phyloP scores from a whole-genome alignment of 1,284 basidiomycete species.

The Apiotrichum domesticum region DNA sequence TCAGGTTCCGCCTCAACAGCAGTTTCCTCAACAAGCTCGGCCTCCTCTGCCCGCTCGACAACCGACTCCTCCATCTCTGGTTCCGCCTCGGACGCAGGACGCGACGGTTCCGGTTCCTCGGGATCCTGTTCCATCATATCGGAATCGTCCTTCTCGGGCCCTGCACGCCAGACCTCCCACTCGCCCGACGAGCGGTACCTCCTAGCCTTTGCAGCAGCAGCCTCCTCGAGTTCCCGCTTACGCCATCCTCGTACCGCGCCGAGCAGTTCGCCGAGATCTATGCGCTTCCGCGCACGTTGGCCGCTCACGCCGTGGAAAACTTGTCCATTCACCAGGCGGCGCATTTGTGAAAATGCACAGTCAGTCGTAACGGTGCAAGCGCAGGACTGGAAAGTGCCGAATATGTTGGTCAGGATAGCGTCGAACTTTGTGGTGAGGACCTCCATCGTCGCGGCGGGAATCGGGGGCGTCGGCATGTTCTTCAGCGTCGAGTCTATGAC shows the following conservation, averaged over 20 bases:
- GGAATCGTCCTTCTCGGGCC: slow-evolving; percentile 2
- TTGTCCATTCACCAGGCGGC: slow-evolving; percentile 52
- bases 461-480: slow-evolving; percentile 12
- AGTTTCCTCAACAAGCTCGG: neutral
- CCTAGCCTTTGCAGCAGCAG: slow-evolving; percentile 27
- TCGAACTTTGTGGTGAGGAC: slow-evolving; percentile 57
- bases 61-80: neutral
- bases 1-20: slow-evolving; percentile 1
- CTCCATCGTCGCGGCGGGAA: slow-evolving; percentile 17
- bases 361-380: slow-evolving; percentile 63
- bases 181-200: slow-evolving; percentile 16
- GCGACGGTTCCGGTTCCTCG: neutral
- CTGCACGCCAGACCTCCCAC: slow-evolving; percentile 18
- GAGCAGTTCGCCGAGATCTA: slow-evolving; percentile 63
- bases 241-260: slow-evolving; percentile 63
- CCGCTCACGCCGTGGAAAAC: slow-evolving; percentile 17
- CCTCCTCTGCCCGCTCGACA: neutral
- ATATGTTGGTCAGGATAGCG: slow-evolving; percentile 64
- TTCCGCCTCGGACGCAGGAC: neutral
- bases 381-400: slow-evolving; percentile 68
- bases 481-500: slow-evolving; percentile 26
- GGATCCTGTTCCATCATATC: neutral
- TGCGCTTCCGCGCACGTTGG: slow-evolving; percentile 23
- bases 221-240: slow-evolving; percentile 33
- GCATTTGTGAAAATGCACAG: slow-evolving; percentile 64